These are phyloP conservation scores for Picochlorum sp. DNA, from an alignment of 139 green algal genomes.

Conservation along the genomic window DNA sequence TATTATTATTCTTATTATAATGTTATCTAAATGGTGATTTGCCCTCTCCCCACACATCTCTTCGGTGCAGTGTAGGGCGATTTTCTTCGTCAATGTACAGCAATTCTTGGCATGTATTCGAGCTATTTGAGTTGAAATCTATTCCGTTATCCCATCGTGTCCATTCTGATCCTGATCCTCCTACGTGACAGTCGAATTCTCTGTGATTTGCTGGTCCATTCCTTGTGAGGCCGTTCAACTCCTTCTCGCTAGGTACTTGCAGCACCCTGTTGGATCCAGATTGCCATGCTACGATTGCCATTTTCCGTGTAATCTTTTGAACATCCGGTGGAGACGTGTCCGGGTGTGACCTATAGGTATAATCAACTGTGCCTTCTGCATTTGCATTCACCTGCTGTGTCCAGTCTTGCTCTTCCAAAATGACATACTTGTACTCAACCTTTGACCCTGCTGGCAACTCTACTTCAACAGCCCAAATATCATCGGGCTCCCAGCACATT, in stretches of 20 bases:
- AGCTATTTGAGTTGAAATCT: neutral
- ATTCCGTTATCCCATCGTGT: constrained; percentile 19
- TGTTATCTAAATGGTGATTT: constrained; percentile 4
- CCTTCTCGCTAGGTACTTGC: constrained; percentile 64
- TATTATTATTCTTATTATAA: neutral
- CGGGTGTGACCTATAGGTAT: constrained; percentile 61
- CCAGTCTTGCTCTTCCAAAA: constrained; percentile 81
- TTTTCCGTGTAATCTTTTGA: constrained; percentile 77
- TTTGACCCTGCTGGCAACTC: constrained; percentile 65
- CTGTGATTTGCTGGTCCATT: constrained; percentile 36
- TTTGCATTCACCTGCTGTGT: constrained; percentile 56
- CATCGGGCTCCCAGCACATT: constrained; percentile 73
- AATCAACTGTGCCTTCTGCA: constrained; percentile 68
- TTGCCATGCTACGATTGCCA: constrained; percentile 94
- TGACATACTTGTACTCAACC: constrained; percentile 93
- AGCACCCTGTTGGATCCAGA: constrained; percentile 77
- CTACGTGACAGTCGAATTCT: constrained; percentile 11
- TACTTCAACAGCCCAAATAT: constrained; percentile 82
- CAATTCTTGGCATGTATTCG: neutral
- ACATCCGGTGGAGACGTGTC: constrained; percentile 64
- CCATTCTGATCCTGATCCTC: constrained; percentile 13
- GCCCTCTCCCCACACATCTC: constrained; percentile 61
- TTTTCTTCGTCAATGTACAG: constrained; percentile 42
- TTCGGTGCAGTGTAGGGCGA: constrained; percentile 52
- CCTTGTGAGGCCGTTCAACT: constrained; percentile 29